Evolutionary conservation across 805 yeast genomes (phyloP), one percentile per base, ranked within the genome.

Genomic region (Starmerella apicola): DNA sequence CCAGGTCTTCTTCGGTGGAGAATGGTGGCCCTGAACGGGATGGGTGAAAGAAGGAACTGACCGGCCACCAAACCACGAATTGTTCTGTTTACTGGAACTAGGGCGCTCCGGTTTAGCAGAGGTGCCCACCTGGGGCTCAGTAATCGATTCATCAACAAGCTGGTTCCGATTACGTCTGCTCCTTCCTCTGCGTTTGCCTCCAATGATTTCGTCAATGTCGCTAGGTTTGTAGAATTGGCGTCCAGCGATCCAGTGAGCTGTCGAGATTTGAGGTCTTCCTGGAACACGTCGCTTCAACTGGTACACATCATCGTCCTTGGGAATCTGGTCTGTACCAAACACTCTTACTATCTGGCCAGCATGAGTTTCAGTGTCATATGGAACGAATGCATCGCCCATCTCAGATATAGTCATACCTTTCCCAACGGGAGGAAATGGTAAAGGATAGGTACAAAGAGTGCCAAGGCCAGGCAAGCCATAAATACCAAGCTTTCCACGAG

Each of bases 211-310:
- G 43, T 80, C 78, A 38, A 91, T 64, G 45, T 82, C 94, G 1
- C 68, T 66, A 18, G 70, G 57, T 2, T 76, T 63, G n/a, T 78
- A 68, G 45, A 69, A 67, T 16, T 74, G 73, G 0, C 79, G 63
- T 3, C 95, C 95, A 49, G 78, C 74, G 5, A 91, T 82, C 91
- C 95, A 81, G 57, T 79, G 88, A 32, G 81, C 64, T 0, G 91
- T 72, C 27, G 84, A 74, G 5, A 82, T 74, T 4, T 73, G 67
- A 2, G 98, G 99, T 35, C 97, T 68, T 24, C 74, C 71, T 2
- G 95, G 93, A 5, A 70, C 62, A 33, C 80, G 67, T 45, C 74
- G 71, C 20, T 73, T 78, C 19, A 48, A 41, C 52, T 81, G 79
- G 61, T 78, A 86, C 26, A 91, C 60, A 1, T 68, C 61, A 56